Base-by-base conservation (phyloP, 2,329 filamentous ascomycete species). In the Neopestalotiopsis clavispora region DNA sequence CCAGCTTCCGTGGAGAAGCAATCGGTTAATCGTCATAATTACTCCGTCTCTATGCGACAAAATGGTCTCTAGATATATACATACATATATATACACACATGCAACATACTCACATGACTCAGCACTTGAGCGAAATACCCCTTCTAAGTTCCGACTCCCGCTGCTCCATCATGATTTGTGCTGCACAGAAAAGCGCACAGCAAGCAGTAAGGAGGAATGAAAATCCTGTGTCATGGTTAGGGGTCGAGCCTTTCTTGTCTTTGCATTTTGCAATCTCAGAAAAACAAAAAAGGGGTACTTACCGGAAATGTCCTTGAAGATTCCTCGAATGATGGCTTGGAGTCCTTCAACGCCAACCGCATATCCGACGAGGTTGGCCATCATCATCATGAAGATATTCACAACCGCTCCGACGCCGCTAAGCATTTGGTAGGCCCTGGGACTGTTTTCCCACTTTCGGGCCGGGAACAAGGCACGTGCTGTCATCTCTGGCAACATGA, bases 131-230 rank as follows among this genome's bases (percentile, higher is more conserved):
- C 67, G 57, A 59, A 17, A 68, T 58, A 32, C 96, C 96, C 74
- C 89, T 89, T 74, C 95, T 88, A 81, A 90, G 89, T 84, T 99
- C 96, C 57, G 87, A 86, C 83, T 98, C 94, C 66, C 96, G 86
- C 73, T 97, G 88, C 84, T 99, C 96, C 83, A 98, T 98, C 96
- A 99, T 99, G 76, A 98, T 84, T 82, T 98, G 95, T 57, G 92
- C 88, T 32, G 92, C 95, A 0, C 95, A 90, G 78, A 97, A 99
- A 9, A 98, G 80, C 58, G 89, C 90, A n/a, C 80, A 81, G 75
- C 90, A 95, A 3, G 94, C 92, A 2, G 85, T 85, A 12, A 90
- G 77, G 59, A 98, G 80, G 78, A 97, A 99, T 1, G 89, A 78
- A 10, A 92, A 77, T 0, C 96, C 95, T 86, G 62, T 59, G 23